Evolutionary conservation across 2,329 filamentous ascomycete species (phyloP), one percentile per base, ranked within the genome.

Genomic region (Gremmenia infestans): DNA sequence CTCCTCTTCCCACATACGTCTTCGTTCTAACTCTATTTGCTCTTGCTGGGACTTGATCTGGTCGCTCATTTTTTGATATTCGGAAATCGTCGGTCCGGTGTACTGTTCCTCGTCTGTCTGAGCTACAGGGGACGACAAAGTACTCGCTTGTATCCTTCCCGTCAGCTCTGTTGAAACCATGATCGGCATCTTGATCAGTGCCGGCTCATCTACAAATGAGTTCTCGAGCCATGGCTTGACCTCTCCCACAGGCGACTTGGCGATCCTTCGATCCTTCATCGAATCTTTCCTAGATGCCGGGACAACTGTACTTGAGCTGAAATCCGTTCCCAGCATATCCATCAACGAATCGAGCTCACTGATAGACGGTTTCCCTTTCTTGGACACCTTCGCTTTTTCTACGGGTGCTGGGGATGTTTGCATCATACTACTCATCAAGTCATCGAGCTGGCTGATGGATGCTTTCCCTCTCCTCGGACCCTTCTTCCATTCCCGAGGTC

Each of bases 11-110:
- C 54, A 8, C 53, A 63, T 62, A 6, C 45, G 39, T 43, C 46
- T 40, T 5, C 60, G 59, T 36, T 63, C 48, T 2, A 54, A 23
- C 15, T 63, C 59, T 58, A 63, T 63, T 35, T 52, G 47, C 23
- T 60, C 57, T 23, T 56, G 57, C 22, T 63, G 55, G 0, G 56
- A n/a, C 7, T 48, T 45, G 17, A 62, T 58, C 19, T 50, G 35
- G 23, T 57, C 57, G 11, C 50, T 52, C 25, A 53, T 50, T 23
- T 23, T 50, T 35, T 61, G 53, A 40, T 61, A 60, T 25, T 60
- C 50, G 14, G 53, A 32, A 53, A 52, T 46, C 37, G 45, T 22
- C 3, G 45, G 45, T 12, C 45, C n/a, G 7, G 17, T 47, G 45
- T 47, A 14, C 23, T 47, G 23, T 39, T 37, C 46, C 15, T 50